Evolutionary conservation across 805 yeast species (phyloP).

Genomic region (Yarrowia deformans): DNA sequence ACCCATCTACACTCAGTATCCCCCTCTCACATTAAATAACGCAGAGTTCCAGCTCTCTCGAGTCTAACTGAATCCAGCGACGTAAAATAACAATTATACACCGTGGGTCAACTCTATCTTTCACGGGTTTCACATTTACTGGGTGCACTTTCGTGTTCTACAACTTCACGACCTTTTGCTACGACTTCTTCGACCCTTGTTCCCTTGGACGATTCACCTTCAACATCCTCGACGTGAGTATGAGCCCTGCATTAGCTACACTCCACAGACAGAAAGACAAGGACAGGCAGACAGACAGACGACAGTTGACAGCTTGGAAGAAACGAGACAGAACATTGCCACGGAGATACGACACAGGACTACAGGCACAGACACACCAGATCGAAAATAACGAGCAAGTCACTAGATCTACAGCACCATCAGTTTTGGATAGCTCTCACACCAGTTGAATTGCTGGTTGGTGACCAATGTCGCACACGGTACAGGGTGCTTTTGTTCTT

Average conservation of each 20-base stretch:
- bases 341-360: too few relatives aligned
- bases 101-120: conserved; percentile 28
- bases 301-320: too few relatives aligned
- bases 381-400: too few relatives aligned
- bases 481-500: too few relatives aligned
- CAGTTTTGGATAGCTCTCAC: too few relatives aligned
- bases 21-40: conserved; percentile 13
- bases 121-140: conserved; percentile 1
- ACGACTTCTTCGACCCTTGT: background rate
- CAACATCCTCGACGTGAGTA: background rate
- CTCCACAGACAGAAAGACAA: too few relatives aligned
- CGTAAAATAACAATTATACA: conserved; percentile 29
- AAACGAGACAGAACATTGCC: too few relatives aligned
- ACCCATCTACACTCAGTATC: background rate
- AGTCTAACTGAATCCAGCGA: conserved; percentile 35
- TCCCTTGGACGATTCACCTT: background rate
- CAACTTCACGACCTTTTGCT: background rate
- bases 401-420: too few relatives aligned
- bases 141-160: conserved; percentile 5
- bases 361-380: too few relatives aligned
- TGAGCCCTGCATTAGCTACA: background rate
- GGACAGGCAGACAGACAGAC: background rate
- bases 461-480: too few relatives aligned
- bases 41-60: conserved; percentile 30
- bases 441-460: too few relatives aligned